Evolutionary conservation across 2,329 filamentous ascomycete species (phyloP).

Genomic region (Trichoderma brevicompactum): DNA sequence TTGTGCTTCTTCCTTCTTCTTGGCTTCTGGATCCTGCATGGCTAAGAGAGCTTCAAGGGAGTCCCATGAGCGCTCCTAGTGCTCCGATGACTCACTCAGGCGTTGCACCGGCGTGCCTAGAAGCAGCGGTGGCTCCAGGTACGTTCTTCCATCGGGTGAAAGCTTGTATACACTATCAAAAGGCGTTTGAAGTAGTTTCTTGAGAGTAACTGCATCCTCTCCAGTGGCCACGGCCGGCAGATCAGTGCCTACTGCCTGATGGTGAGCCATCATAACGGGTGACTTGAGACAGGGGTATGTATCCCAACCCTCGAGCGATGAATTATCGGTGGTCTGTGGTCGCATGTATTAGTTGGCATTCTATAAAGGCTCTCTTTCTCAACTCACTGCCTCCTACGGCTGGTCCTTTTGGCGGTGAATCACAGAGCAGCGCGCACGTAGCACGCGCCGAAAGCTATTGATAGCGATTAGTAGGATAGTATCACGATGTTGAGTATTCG

Average conservation of each 20-base stretch:
- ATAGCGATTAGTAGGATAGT: no score
- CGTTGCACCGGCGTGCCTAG: constrained; percentile 37
- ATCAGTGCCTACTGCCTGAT: background rate
- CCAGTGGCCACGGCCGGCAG: background rate
- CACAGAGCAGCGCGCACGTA: no score
- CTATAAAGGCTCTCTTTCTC: background rate
- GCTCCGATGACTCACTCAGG: constrained; percentile 37
- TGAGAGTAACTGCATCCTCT: background rate
- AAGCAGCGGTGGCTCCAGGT: constrained; percentile 35
- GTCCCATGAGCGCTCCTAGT: constrained; percentile 41
- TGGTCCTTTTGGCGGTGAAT: background rate
- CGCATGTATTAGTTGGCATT: background rate
- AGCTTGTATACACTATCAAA: constrained; percentile 16
- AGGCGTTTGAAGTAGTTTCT: background rate
- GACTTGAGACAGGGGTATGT: background rate
- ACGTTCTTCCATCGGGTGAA: constrained; percentile 34
- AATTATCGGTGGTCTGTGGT: background rate
- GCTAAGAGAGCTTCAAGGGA: constrained; percentile 40
- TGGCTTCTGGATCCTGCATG: constrained; percentile 34
- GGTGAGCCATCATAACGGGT: background rate
- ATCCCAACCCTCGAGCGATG: no score
- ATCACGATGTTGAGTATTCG: no score
- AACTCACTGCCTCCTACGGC: background rate
- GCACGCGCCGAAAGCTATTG: no score
- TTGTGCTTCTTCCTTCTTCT: constrained; percentile 31